Evolutionary conservation across 73 alveolate species (phyloP), one percentile per base, ranked within the genome.

Genomic region (Paramecium tetraurelia): DNA sequence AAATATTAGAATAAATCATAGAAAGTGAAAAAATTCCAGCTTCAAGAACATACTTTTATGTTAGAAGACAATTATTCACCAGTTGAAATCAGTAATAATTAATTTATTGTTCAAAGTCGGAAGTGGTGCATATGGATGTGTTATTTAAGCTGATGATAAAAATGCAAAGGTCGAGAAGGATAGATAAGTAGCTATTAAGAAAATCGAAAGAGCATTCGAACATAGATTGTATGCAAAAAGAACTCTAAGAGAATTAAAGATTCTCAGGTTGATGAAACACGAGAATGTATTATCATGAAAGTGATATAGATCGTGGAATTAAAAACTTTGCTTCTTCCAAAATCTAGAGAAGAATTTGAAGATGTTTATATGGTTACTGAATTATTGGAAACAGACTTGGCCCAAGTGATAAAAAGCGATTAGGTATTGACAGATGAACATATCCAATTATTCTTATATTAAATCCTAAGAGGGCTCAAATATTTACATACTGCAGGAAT

Each of bases 311-410:
- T 80, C 14, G 90, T 80, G 57, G 90, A 68, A 86, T 58, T 86
- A 11, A 85, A 53, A 33, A 92, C 95, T 10, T 59, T 93, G n/a
- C 93, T 89, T 18, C 84, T 85, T 22, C 98, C 98, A 6, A 72
- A 41, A 18, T 59, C 95, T 22, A 72, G 86, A 57, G 96, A 93
- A 57, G 95, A 94, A 21, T 94, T 95, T 46, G 95, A 95, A 16
- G 98, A 95, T 68, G 92, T 94, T 41, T 96, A 96, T 58, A 92
- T 95, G 59, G 97, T 97, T 29, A 95, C 96, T 85, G 99, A 98
- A 92, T 93, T 98, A 75, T 95, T 97, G 97, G 99, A 97, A 70
- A 97, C 99, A 24, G 99, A 97, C 85, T 93, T 97, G n/a, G 96
- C 96, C 48, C 69, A 95, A 86, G 96, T 97, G 44, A 96, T 97